A percentile compares a stretch with the other conserved stretches of the same genome.
phyloP scores from a whole-genome alignment of 2,329 filamentous ascomycete genomes.

The Iodosphaeria phyllophila region DNA sequence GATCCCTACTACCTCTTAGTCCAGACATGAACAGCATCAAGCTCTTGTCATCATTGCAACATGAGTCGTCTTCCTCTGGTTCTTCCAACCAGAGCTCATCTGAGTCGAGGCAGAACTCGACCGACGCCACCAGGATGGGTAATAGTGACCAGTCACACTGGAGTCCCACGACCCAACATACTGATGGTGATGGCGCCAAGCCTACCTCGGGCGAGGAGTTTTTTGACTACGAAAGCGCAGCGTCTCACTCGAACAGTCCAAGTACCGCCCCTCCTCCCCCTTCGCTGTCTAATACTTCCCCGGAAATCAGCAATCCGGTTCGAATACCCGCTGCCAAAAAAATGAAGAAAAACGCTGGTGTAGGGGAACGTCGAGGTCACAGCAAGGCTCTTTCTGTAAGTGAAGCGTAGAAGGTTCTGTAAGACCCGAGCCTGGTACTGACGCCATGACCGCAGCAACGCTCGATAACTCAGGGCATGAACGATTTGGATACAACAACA shows the following conservation, averaged over 20 bases:
- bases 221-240: conserved; percentile 41
- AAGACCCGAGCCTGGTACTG: background rate
- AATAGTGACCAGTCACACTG: conserved; percentile 2
- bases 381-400: conserved; percentile 11
- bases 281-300: conserved; percentile 6
- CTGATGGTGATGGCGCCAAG: conserved; percentile 4
- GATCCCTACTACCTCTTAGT: no score
- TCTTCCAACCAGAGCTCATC: conserved; percentile 12
- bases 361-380: conserved; percentile 9
- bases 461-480: conserved; percentile 29
- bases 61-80: conserved; percentile 13
- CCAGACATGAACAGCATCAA: no score
- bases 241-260: conserved; percentile 38
- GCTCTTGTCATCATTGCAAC: conserved; percentile 9
- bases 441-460: conserved; percentile 23
- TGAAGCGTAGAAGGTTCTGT: conserved; percentile 2
- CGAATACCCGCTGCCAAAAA: conserved; percentile 2
- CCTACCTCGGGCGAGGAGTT: conserved; percentile 13
- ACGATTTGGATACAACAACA: conserved; percentile 23
- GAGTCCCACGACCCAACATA: conserved; percentile 2
- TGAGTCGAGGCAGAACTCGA: conserved; percentile 11
- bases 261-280: conserved; percentile 10
- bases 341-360: conserved; percentile 6
- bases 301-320: conserved; percentile 2
- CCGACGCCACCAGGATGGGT: conserved; percentile 11